Evolutionary conservation across 257 asterid species (phyloP).

Genomic region (Schizonepeta tenuifolia): DNA sequence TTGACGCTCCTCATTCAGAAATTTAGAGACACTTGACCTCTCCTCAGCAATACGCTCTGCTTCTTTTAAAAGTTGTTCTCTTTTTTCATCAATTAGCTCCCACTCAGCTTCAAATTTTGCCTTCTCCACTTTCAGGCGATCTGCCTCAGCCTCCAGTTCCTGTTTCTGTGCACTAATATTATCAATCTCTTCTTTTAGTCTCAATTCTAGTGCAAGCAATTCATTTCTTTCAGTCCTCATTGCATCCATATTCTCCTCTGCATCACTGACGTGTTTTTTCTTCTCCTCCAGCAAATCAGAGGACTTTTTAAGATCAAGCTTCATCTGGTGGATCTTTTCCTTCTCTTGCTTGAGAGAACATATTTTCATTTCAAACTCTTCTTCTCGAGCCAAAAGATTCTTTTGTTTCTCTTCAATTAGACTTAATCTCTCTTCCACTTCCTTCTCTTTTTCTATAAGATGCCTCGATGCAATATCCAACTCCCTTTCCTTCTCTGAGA

Average conservation of each 20-base stretch:
- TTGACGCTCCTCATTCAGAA: conserved; percentile 78
- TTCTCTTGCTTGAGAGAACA: conserved; percentile 55
- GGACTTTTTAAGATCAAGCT: conserved; percentile 63
- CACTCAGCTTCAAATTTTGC: conserved; percentile 91
- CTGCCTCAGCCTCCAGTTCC: conserved; percentile 81
- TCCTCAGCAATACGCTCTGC: conserved; percentile 79
- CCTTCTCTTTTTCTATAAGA: conserved; percentile 62
- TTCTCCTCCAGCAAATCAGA: conserved; percentile 67
- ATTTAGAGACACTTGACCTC: conserved; percentile 64
- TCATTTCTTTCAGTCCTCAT: conserved; percentile 82
- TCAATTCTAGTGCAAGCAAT: conserved; percentile 63
- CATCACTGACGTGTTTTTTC: conserved; percentile 50
- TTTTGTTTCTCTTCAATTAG: conserved; percentile 61
- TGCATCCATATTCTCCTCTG: conserved; percentile 71
- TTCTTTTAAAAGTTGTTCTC: conserved; percentile 75
- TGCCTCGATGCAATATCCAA: conserved; percentile 53
- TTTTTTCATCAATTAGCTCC: conserved; percentile 89
- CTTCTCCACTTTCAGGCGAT: conserved; percentile 75
- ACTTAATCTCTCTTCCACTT: conserved; percentile 57
- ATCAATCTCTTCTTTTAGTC: conserved; percentile 93
- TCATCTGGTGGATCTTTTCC: conserved; percentile 52
- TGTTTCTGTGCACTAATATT: conserved; percentile 68
- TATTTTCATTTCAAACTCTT: conserved; percentile 56
- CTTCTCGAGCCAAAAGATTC: conserved; percentile 53
- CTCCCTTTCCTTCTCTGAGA: conserved; percentile 76